Conservation (phyloP, 192 early-diverging fungal species). For the Coemansia sp. region DNA sequence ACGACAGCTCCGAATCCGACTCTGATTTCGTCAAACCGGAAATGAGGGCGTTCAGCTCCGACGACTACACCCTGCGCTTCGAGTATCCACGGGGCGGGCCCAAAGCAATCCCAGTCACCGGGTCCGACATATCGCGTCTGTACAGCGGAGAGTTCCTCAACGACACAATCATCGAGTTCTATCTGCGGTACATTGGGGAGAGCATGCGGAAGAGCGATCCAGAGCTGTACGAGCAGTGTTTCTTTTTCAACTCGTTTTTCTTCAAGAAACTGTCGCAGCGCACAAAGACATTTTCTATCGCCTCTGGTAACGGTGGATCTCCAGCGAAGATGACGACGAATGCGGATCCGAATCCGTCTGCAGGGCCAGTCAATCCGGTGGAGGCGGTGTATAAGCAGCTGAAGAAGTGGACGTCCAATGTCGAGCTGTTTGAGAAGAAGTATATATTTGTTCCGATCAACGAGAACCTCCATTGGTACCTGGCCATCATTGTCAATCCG, state of each 20-base stretch:
- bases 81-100: slow-evolving; percentile 57
- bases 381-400: slow-evolving; percentile 62
- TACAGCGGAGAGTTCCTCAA: slow-evolving; percentile 79
- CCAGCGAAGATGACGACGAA: not conserved
- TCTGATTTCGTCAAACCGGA: slow-evolving; percentile 17
- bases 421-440: slow-evolving; percentile 74
- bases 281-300: not conserved
- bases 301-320: not conserved
- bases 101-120: slow-evolving; percentile 63
- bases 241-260: slow-evolving; percentile 87
- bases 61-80: slow-evolving; percentile 30
- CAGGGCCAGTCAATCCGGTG: slow-evolving; percentile 34
- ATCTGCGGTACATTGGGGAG: slow-evolving; percentile 63
- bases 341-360: slow-evolving; percentile 12
- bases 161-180: slow-evolving; percentile 89
- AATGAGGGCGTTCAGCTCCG: slow-evolving; percentile 9
- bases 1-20: slow-evolving; percentile 15
- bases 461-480: slow-evolving; percentile 91
- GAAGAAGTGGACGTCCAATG: slow-evolving; percentile 74
- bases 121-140: slow-evolving; percentile 67
- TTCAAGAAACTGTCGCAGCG: slow-evolving; percentile 68
- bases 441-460: slow-evolving; percentile 86
- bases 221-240: slow-evolving; percentile 58
- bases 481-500: slow-evolving; percentile 77
- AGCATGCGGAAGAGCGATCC: slow-evolving; percentile 45